Base-by-base conservation (phyloP, 768 basidiomycete genomes). In the Tubosaeta sp. region DNA sequence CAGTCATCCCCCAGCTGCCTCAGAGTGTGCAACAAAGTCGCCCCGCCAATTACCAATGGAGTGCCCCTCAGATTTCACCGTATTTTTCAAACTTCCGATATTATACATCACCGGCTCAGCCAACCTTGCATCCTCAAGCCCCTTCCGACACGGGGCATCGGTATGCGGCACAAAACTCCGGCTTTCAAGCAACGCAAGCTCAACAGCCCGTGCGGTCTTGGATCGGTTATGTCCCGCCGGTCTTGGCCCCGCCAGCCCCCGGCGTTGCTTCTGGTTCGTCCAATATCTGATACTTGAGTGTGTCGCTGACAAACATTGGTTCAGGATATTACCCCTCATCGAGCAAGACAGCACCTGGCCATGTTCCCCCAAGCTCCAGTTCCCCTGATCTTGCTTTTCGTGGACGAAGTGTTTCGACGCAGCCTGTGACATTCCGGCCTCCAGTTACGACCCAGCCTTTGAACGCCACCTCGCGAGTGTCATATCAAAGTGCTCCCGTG, bases 81-180 rank as follows among this genome's bases (percentile, higher is more conserved):
- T 46, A 48, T 39, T 1, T 4, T 10, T 6, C 52, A 11, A n/a
- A 22, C 19, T 50, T 55, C 11, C 51, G 14, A n/a, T 27, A 56
- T 52, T 52, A 62, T 17, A 4, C 10, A 12, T 45, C 51, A 5
- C 43, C 45, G 37, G 22, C n/a, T 22, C 22, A 22, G 22, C 22
- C 22, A 22, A 22, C 22, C 22, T 3, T 22, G 16, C 39, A 26
- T 54, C 35, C 43, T 5, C 53, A 47, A 12, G 16, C 29, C 27
- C 51, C 53, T 49, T 22, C 48, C n/a, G 8, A 50, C 22, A 13
- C 46, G n/a, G 29, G 41, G n/a, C 54, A 60, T 58, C 38, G 61
- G 50, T 51, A 57, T 45, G 27, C 57, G 11, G 29, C 49, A 32
- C 62, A 51, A 45, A 54, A 50, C 22, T 44, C n/a, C 44, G 41